Base-by-base conservation (phyloP, 106 monocot genomes). In the Ottelia alismoides region DNA sequence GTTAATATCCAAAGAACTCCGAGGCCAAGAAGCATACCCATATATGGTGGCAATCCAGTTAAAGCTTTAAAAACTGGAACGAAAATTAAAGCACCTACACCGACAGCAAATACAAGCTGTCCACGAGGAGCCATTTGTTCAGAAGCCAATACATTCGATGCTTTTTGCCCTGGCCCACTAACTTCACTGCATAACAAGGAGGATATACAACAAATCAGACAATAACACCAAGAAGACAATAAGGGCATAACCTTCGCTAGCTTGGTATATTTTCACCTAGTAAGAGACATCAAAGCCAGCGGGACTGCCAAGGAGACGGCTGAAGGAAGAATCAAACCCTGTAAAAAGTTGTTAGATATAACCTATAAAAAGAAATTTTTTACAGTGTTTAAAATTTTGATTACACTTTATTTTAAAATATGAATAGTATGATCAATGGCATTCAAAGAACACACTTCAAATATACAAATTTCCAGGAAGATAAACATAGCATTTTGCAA, bases 61-160 rank as follows among this genome's bases (percentile, higher is more conserved):
- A 81, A 9, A 16, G 85, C 67, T 75, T 89, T 98, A 58, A 98
- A 98, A 25, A 89, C 66, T 17, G 96, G 96, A 55, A 98, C 96
- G 62, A 79, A 82, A 22, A 98, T 56, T 54, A 98, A 47, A 40
- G 82, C 96, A 1, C 96, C 96, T 23, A 98, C 0, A 2, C 96
- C 96, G 52, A 98, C 96, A 55, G 69, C 52, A 76, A 89, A 89
- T 30, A 98, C 89, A 62, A 98, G 96, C 55, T 82, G 78, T 45
- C 96, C 96, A 46, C 96, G 58, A 57, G 96, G 96, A 61, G 96
- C 96, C 81, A 98, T 98, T 62, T 98, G 85, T 56, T 89, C 96
- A 23, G 85, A 82, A 44, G 89, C 73, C 68, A 89, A 54, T 14
- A 82, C 51, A 46, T 61, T 66, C 3, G 78, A 65, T 31, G 70